Base-by-base conservation (phyloP, 2,329 filamentous ascomycete species). In the Botrytis pseudocinerea region DNA sequence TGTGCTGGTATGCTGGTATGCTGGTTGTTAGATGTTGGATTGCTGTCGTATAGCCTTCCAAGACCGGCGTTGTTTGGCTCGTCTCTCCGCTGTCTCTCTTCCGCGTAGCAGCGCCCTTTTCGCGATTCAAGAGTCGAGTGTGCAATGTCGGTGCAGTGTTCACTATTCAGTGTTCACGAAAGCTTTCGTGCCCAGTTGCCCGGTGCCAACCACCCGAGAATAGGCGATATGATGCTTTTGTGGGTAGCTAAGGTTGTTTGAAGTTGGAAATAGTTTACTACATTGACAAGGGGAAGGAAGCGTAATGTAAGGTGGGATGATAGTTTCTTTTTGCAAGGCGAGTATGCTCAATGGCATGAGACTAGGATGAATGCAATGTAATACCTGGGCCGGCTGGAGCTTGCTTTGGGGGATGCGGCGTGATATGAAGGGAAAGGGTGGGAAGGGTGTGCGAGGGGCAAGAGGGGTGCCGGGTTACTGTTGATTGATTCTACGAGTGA, bases 161-260 rank as follows among this genome's bases (percentile, higher is more conserved):
- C 59, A 18, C 60, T 40, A 62, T 40, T n/a, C 25, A n/a, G 42
- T 68, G 48, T 57, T 57, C 64, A 42, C 25, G 65, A 68, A 54
- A 68, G 65, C 65, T 32, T 68, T 42, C 42, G 42, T 63, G 69
- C 22, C 61, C 70, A 68, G 62, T 68, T 59, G 68, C 62, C 70
- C 70, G 70, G 62, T 72, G 70, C 25, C 70, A 60, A 44, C 38
- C 48, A 54, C 70, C 70, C 62, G 38, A 72, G 32, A 68, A 68
- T 48, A 72, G 51, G 62, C 61, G 70, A 72, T 68, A 60, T 68
- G 57, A 54, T 68, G 18, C 6, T 42, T 44, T 63, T 28, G 61
- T 63, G 38, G 40, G 25, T 44, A 63, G 25, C 5, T 22, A 44
- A 28, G 61, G 61, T 32, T 42, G 22, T 44, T 32, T 20, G 38